Evolutionary conservation across 2,329 filamentous ascomycete genomes (phyloP).

Genomic region (Fusarium sp.): DNA sequence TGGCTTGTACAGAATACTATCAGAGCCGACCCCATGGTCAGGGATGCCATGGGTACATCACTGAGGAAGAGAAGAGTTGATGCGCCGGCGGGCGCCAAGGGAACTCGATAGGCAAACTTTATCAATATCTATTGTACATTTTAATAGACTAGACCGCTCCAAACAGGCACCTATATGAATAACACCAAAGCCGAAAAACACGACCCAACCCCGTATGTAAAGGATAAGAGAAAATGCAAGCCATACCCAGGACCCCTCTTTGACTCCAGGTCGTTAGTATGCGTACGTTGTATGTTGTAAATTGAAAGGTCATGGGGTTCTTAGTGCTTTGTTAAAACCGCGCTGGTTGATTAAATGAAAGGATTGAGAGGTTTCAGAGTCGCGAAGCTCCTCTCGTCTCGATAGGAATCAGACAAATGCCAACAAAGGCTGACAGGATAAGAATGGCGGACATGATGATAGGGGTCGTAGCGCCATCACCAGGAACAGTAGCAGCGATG

Average conservation of each 20-base stretch:
- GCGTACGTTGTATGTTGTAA: constrained; percentile 25
- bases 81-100: constrained; percentile 72
- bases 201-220: constrained; percentile 15
- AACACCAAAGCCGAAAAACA: constrained; percentile 23
- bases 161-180: constrained; percentile 23
- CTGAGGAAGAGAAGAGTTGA: constrained; percentile 73
- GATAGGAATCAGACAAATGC: constrained; percentile 72
- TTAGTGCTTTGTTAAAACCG: not conserved
- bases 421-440: constrained; percentile 71
- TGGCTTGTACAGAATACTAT: constrained; percentile 92
- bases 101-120: constrained; percentile 55
- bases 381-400: constrained; percentile 72
- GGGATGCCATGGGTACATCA: constrained; percentile 79
- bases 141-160: constrained; percentile 36
- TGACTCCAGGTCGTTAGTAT: constrained; percentile 44
- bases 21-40: constrained; percentile 82
- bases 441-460: constrained; percentile 70
- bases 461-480: constrained; percentile 68
- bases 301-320: constrained; percentile 14
- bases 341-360: constrained; percentile 14
- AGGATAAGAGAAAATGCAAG: constrained; percentile 33
- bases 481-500: constrained; percentile 72
- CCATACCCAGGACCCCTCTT: constrained; percentile 38
- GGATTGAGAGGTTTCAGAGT: constrained; percentile 54
- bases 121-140: constrained; percentile 27